A percentile compares a stretch with the other conserved stretches of the same genome.
phyloP scores from a whole-genome alignment of 23 red algal genomes.

The Gracilaria domingensis region DNA sequence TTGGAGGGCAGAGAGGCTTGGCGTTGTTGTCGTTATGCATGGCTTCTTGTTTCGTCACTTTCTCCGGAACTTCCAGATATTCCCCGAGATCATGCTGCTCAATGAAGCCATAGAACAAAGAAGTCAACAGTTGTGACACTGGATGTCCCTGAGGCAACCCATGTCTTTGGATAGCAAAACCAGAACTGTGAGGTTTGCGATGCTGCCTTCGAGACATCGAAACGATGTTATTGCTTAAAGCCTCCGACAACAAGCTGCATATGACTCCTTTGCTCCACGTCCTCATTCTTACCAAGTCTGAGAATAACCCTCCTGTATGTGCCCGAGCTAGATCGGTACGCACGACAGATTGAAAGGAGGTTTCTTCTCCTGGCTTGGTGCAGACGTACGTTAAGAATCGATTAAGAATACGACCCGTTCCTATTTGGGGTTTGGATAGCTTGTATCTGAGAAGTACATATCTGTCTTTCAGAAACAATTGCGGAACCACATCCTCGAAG shows the following conservation, averaged over 20 bases:
- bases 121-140: constrained; percentile 57
- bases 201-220: constrained; percentile 14
- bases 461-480: constrained; percentile 30
- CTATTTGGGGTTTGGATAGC: constrained; percentile 1
- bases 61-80: constrained; percentile 23
- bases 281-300: constrained; percentile 30
- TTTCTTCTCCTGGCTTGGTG: constrained; percentile 57
- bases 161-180: constrained; percentile 63
- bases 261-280: constrained; percentile 27
- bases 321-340: constrained; percentile 8
- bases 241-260: constrained; percentile 13
- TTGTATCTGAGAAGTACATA: constrained; percentile 43
- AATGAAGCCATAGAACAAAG: constrained; percentile 64
- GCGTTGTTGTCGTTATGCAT: neutral
- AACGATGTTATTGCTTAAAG: constrained; percentile 49
- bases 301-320: constrained; percentile 53
- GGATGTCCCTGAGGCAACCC: constrained; percentile 64
- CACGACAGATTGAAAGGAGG: constrained; percentile 44
- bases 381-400: constrained; percentile 53
- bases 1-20: neutral
- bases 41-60: neutral
- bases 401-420: neutral
- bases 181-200: constrained; percentile 18
- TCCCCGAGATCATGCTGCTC: constrained; percentile 50
- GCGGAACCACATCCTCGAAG: constrained; percentile 60